Percentiles rank a stretch among this genome's conserved stretches.
Conservation (phyloP, 768 basidiomycete genomes). For the Trametes maxima region DNA sequence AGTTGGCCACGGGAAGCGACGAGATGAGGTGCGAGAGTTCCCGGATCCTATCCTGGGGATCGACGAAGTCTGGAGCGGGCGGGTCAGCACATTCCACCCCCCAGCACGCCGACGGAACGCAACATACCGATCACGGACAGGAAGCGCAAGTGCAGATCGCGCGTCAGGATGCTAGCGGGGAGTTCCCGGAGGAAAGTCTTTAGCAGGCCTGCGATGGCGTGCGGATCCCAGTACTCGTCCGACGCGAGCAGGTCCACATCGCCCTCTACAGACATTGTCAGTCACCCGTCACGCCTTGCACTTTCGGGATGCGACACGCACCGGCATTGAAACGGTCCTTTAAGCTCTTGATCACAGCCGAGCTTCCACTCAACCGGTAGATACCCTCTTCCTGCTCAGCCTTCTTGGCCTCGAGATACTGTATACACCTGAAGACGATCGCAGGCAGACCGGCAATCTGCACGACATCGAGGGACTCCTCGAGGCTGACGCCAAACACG, state of each 20-base stretch:
- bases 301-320: slow-evolving; percentile 38
- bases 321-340: slow-evolving; percentile 93
- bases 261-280: slow-evolving; percentile 63
- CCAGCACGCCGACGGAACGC: slow-evolving; percentile 6
- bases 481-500: slow-evolving; percentile 87
- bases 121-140: slow-evolving; percentile 88
- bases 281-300: neutral
- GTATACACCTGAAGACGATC: slow-evolving; percentile 92
- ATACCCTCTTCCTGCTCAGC: slow-evolving; percentile 98
- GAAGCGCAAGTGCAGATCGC: slow-evolving; percentile 89
- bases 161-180: slow-evolving; percentile 89
- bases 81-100: slow-evolving; percentile 8
- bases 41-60: slow-evolving; percentile 83
- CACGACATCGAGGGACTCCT: slow-evolving; percentile 86
- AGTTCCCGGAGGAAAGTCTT: slow-evolving; percentile 94
- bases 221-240: slow-evolving; percentile 96
- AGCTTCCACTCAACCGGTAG: slow-evolving; percentile 92
- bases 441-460: slow-evolving; percentile 91
- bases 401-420: slow-evolving; percentile 91
- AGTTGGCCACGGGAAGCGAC: slow-evolving; percentile 87
- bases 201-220: slow-evolving; percentile 93
- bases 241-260: slow-evolving; percentile 87
- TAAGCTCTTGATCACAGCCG: slow-evolving; percentile 90
- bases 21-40: slow-evolving; percentile 88
- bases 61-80: slow-evolving; percentile 70